These are phyloP conservation scores for Lentinula aciculospora DNA, from an alignment of 768 basidiomycete species.

Conservation along the genomic window DNA sequence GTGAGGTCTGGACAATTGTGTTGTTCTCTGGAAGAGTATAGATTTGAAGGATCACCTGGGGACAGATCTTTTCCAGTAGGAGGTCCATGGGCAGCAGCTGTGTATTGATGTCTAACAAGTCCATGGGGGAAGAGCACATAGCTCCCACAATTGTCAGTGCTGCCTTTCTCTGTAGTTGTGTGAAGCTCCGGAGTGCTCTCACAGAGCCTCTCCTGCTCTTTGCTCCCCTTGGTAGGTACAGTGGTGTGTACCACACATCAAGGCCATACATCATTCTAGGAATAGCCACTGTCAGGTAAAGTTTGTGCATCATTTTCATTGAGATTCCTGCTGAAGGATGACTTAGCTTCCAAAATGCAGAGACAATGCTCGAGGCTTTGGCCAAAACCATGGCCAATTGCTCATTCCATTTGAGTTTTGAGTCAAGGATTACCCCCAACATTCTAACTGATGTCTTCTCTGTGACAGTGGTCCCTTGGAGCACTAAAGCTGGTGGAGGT, in stretches of 20 bases:
- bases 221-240: neutral
- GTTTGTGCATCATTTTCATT: neutral
- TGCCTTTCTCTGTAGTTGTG: neutral
- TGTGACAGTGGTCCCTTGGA: neutral
- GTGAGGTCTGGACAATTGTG: neutral
- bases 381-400: neutral
- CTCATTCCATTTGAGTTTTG: neutral
- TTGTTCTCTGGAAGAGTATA: conserved; percentile 9
- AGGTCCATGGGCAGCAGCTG: conserved; percentile 11
- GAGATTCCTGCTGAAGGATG: neutral
- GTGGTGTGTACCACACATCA: neutral
- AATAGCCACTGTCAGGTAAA: conserved; percentile 8
- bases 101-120: conserved; percentile 9
- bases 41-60: conserved; percentile 2
- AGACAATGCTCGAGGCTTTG: neutral
- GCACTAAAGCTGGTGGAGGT: neutral
- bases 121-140: conserved; percentile 4
- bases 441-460: neutral
- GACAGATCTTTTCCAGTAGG: conserved; percentile 3
- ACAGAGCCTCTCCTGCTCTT: neutral
- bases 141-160: conserved; percentile 6
- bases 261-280: neutral
- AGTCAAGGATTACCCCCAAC: neutral
- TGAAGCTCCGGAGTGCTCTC: neutral
- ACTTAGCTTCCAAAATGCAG: neutral